phyloP scores from a whole-genome alignment of 2,329 filamentous ascomycete species.

The Akanthomyces uredinophilus region DNA sequence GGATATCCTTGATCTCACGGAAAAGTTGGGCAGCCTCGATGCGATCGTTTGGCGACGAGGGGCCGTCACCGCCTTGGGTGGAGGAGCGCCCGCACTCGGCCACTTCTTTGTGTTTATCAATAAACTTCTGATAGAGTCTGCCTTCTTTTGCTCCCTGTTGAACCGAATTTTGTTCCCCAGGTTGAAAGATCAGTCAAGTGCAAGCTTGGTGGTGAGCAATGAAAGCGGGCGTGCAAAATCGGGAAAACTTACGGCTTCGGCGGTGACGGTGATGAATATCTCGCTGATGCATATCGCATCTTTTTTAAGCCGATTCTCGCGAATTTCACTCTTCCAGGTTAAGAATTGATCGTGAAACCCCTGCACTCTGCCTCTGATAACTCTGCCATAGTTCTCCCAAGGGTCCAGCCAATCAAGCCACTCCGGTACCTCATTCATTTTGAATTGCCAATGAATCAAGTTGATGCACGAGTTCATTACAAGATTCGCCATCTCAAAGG shows the following conservation, averaged over 20 bases:
- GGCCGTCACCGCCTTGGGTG: neutral
- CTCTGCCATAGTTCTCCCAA: too few species aligned
- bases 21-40: constrained; percentile 10
- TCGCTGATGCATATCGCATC: neutral
- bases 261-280: neutral
- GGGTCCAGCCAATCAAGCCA: too few species aligned
- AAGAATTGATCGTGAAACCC: too few species aligned
- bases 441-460: neutral
- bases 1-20: constrained; percentile 22
- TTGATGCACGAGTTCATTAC: neutral
- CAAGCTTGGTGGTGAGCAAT: neutral
- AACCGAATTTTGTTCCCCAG: neutral
- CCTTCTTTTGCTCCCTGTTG: neutral
- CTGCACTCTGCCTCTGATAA: too few species aligned
- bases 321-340: too few species aligned
- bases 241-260: neutral
- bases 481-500: neutral
- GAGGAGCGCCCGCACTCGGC: neutral
- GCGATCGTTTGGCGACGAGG: neutral
- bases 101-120: neutral
- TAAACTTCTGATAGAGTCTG: neutral
- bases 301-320: too few species aligned
- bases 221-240: neutral
- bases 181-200: neutral
- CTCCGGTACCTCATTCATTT: neutral